Conservation (phyloP, 2,329 filamentous ascomycete species). For the Tolypocladium pustulatum region DNA sequence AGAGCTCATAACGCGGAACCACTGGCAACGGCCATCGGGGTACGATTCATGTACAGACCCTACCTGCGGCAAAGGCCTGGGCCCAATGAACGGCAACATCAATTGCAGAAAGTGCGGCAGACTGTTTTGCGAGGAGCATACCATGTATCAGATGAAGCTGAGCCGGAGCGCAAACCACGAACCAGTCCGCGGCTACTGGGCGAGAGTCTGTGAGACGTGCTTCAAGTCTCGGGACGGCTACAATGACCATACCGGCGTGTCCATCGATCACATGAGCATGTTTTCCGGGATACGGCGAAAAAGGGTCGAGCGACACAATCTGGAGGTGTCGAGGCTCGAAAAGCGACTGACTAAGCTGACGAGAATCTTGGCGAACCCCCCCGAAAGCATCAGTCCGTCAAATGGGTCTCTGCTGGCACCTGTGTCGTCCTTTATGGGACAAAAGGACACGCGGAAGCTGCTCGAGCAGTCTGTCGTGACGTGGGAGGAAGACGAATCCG, state of each 20-base stretch:
- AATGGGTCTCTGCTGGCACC: slow-evolving; percentile 47
- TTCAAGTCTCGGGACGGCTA: slow-evolving; percentile 95
- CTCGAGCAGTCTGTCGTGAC: slow-evolving; percentile 88
- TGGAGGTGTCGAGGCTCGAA: slow-evolving; percentile 83
- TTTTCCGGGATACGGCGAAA: slow-evolving; percentile 66
- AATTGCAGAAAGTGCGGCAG: slow-evolving; percentile 91
- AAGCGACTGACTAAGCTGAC: slow-evolving; percentile 88
- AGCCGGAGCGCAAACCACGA: slow-evolving; percentile 84
- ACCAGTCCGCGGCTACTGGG: slow-evolving; percentile 84
- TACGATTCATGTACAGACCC: slow-evolving; percentile 83
- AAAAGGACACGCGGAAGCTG: slow-evolving; percentile 65
- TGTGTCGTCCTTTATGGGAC: slow-evolving; percentile 50
- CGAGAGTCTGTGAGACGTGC: slow-evolving; percentile 94
- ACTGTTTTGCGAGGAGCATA: slow-evolving; percentile 93
- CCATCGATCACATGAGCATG: slow-evolving; percentile 59
- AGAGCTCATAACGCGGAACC: slow-evolving; percentile 73
- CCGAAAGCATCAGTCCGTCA: slow-evolving; percentile 48
- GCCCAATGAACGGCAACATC: slow-evolving; percentile 69
- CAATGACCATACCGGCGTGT: slow-evolving; percentile 70
- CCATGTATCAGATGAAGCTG: slow-evolving; percentile 99
- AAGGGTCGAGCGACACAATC: slow-evolving; percentile 70
- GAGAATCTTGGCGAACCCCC: slow-evolving; percentile 65
- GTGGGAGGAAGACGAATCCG: slow-evolving; percentile 85
- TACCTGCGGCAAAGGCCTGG: slow-evolving; percentile 69
- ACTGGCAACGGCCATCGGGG: slow-evolving; percentile 74